Evolutionary conservation across 2,329 filamentous ascomycete genomes (phyloP), one percentile per base, ranked within the genome.

Genomic region (Penicillium olsonii): DNA sequence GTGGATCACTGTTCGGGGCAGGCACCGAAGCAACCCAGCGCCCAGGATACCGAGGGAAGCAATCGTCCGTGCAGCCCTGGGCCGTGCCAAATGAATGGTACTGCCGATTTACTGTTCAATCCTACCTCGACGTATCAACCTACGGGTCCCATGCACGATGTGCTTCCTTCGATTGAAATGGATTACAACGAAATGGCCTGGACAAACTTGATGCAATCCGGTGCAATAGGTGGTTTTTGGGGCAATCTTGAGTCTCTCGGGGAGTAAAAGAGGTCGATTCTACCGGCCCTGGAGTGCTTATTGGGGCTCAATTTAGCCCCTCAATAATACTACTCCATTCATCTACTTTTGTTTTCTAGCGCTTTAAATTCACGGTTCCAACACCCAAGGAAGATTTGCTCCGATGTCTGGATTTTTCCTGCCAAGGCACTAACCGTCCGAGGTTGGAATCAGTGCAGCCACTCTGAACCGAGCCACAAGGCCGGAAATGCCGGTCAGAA

Each of bases 131-230:
- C 37, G 35, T 37, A 34, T 37, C 20, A 42, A 3, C 22, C 20
- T 2, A 18, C 40, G 26, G 27, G 40, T 29, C 17, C 26, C 17
- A 14, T 12, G 12, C 26, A 20, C 17, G 15, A 51, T 12, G 26
- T 38, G 14, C 27, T 35, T 41, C 42, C 18, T 4, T 33, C 27
- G 9, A 31, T 15, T 14, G 37, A 20, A 18, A 12, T 43, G 12
- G 48, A 18, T 8, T 53, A 50, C 11, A 42, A 53, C 5, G 38
- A 55, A 34, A 37, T 39, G 22, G 45, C 48, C 24, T 57, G 52
- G 52, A 42, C 42, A 33, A 44, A 48, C 18, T 15, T 54, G 12
- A 47, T 51, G 35, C 44, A 52, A 17, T 44, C 46, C 35, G 49
- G 43, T 11, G 41, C 43, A 9, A 46, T 55, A 12, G 46, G 45